These are phyloP conservation scores for Aspergillus baeticus DNA, from an alignment of 495 filamentous ascomycete species.

Conservation along the genomic window DNA sequence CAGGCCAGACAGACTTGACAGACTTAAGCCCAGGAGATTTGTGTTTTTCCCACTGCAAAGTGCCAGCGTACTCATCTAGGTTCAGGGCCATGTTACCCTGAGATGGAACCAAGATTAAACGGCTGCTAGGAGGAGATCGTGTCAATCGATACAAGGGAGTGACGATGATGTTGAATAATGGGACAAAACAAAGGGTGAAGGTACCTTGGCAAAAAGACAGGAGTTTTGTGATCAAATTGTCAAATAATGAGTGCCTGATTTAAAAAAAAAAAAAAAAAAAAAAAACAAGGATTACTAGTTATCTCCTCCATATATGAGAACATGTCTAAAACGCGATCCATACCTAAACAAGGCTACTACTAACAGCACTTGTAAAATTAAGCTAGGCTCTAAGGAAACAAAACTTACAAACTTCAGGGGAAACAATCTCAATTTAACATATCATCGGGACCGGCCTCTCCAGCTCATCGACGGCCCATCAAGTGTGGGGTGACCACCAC, in stretches of 20 bases:
- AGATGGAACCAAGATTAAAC: too few relatives aligned
- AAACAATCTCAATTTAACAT: constrained; percentile 5
- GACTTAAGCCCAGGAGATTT: not conserved
- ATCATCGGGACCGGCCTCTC: not conserved
- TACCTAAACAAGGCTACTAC: not conserved
- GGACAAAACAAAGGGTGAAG: too few relatives aligned
- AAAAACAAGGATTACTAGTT: too few relatives aligned
- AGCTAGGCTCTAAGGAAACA: too few relatives aligned
- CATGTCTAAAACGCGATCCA: constrained; percentile 7
- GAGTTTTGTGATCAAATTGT: too few relatives aligned
- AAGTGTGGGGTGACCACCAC: constrained; percentile 14
- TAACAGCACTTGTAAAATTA: not conserved
- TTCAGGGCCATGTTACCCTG: too few relatives aligned
- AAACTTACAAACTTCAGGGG: constrained; percentile 15
- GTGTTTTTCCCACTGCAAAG: not conserved
- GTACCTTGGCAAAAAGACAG: too few relatives aligned
- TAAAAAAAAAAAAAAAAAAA: not conserved
- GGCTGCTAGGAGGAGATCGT: too few relatives aligned
- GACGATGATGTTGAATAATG: too few relatives aligned
- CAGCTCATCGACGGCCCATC: not conserved
- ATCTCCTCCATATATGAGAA: not conserved
- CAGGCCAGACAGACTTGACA: not conserved
- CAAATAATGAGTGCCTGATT: too few relatives aligned
- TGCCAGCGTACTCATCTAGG: too few relatives aligned
- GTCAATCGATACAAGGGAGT: too few relatives aligned